Evolutionary conservation across 2,329 filamentous ascomycete species (phyloP).

Genomic region (Botrytis tulipae): DNA sequence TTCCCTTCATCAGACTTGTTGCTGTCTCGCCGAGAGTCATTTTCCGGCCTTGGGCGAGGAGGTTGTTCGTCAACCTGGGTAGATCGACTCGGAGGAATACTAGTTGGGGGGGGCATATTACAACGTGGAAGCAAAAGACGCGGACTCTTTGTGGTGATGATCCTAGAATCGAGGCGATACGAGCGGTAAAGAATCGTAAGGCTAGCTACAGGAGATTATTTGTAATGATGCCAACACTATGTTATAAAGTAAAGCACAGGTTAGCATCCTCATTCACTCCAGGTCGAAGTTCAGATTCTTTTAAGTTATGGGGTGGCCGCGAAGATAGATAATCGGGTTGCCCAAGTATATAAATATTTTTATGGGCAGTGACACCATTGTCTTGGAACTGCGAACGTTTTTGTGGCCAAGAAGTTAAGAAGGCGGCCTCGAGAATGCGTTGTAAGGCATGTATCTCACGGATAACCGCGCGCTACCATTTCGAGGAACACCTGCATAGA

Average conservation of each 20-base stretch:
- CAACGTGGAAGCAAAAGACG: not conserved
- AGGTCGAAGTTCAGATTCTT: not conserved
- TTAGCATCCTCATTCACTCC: not conserved
- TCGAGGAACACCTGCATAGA: not conserved
- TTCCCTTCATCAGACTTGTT: not conserved
- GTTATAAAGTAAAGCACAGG: not conserved
- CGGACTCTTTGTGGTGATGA: not conserved
- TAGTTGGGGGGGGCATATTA: not conserved
- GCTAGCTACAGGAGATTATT: not conserved
- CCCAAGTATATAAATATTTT: not conserved
- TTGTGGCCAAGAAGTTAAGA: not conserved
- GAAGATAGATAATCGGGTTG: not conserved
- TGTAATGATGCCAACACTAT: not conserved
- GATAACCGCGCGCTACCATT: not conserved
- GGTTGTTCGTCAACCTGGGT: not conserved
- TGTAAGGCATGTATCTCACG: not conserved
- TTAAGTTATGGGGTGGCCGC: not conserved
- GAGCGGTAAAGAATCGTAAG: not conserved
- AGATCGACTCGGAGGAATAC: not conserved
- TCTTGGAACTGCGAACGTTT: not conserved
- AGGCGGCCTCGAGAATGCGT: not conserved
- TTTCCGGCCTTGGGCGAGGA: not conserved
- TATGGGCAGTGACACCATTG: not conserved
- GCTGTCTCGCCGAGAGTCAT: not conserved
- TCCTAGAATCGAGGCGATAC: not conserved